Base-by-base conservation (phyloP, 208 protist genomes). In the Herpetomonas samuelpessoai region DNA sequence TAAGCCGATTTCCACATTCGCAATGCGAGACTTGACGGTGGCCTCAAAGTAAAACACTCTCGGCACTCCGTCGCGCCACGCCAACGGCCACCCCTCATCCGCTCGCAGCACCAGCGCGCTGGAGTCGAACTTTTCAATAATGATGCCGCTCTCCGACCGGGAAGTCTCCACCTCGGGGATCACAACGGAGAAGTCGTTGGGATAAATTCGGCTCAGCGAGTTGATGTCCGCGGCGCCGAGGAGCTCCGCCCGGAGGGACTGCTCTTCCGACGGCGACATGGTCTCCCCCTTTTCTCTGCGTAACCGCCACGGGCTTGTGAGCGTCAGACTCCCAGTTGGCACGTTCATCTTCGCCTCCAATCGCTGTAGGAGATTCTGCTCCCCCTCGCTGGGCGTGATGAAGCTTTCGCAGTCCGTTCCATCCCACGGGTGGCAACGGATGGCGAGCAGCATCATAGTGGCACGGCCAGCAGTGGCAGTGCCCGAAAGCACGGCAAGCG, bases 21-120 rank as follows among this genome's bases (percentile, higher is more conserved):
- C 50, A 19, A 65, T 60, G 3, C 51, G 65, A 18, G 78, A 79
- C 47, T 76, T 67, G 24, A 94, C 51, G 28, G 72, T 90, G 14
- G 90, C 88, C 66, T 96, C 90, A 71, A 86, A 96, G 67, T 96
- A 96, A 55, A 87, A 88, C 22, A 93, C 71, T 16, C 77, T 74
- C 22, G 90, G 87, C 59, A 90, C 52, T 16, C 82, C 87, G 46
- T 85, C 79, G 24, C 79, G 80, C 80, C 83, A 91, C 49, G 64
- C 53, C 26, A 93, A 68, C 46, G 82, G 75, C 87, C 90, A 96
- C 19, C 76, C 75, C 47, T 93, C 86, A 57, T 96, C 90, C 12
- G 90, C 90, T 51, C 90, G 83, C 27, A 96, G 65, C 47, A 88
- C 54, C 19, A 83, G 57, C 12, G 70, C n/a, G 2, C 62, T 57